Percentiles rank a stretch among this genome's conserved stretches.
These are phyloP conservation scores for Fusarium sambucinum DNA, from an alignment of 2,329 filamentous ascomycete species.

Conservation along the genomic window DNA sequence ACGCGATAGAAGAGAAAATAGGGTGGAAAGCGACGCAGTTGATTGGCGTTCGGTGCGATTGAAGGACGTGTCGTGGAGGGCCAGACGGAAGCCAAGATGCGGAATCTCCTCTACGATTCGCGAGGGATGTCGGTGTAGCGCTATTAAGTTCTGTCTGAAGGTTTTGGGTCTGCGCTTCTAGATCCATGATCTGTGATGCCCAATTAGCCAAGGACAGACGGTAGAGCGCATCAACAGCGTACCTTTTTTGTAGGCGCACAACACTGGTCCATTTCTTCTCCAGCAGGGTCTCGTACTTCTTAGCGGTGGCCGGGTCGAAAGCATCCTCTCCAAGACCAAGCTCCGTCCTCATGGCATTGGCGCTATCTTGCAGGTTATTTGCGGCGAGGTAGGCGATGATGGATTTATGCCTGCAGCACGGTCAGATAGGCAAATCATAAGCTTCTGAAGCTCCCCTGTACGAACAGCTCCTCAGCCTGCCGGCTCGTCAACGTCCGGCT, in stretches of 20 bases:
- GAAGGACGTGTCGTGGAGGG: constrained; percentile 82
- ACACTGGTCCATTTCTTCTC: constrained; percentile 99
- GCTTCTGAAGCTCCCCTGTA: constrained; percentile 45
- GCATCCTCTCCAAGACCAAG: constrained; percentile 74
- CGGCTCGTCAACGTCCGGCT: constrained; percentile 52
- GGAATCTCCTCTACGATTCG: constrained; percentile 73
- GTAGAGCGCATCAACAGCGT: constrained; percentile 40
- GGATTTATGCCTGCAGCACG: constrained; percentile 80
- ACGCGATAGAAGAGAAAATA: constrained; percentile 88
- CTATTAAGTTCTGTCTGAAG: constrained; percentile 88
- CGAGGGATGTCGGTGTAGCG: constrained; percentile 75
- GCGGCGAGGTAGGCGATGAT: constrained; percentile 89
- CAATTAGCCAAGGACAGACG: constrained; percentile 8
- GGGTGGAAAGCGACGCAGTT: constrained; percentile 94
- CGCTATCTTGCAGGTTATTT: constrained; percentile 76
- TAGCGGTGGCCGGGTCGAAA: constrained; percentile 84
- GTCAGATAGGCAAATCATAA: constrained; percentile 35
- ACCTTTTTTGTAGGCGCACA: constrained; percentile 94
- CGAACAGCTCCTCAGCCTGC: constrained; percentile 91
- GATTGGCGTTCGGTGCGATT: constrained; percentile 77
- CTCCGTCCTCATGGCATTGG: constrained; percentile 71
- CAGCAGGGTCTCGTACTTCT: constrained; percentile 93
- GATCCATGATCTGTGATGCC: constrained; percentile 82
- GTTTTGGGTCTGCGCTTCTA: constrained; percentile 78
- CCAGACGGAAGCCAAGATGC: constrained; percentile 86